These are phyloP conservation scores for Emydomyces testavorans DNA, from an alignment of 2,329 filamentous ascomycete species.

Conservation along the genomic window DNA sequence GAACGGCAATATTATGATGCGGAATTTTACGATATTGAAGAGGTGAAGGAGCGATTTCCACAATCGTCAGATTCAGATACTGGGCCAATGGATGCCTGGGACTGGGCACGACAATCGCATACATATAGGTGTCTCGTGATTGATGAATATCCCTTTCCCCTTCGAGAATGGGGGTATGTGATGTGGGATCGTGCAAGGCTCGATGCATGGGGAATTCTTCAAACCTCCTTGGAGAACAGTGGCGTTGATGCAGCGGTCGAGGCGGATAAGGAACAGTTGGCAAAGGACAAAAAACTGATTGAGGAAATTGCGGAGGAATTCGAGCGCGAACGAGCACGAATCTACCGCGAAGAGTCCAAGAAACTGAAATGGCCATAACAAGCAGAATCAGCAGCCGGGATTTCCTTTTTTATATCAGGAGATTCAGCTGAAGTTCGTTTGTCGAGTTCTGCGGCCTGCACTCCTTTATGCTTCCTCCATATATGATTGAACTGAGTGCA, in stretches of 20 bases:
- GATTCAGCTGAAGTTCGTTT: too few species aligned
- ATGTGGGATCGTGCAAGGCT: slow-evolving; percentile 12
- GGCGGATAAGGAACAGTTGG: not conserved
- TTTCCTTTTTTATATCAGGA: too few species aligned
- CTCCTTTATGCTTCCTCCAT: too few species aligned
- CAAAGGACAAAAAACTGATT: not conserved
- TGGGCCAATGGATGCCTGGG: not conserved
- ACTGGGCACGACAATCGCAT: not conserved
- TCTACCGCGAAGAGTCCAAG: not conserved
- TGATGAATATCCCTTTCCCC: slow-evolving; percentile 1
- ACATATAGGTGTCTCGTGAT: not conserved
- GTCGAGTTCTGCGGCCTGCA: too few species aligned
- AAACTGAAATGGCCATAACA: not conserved
- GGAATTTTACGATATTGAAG: not conserved
- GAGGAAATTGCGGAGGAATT: not conserved
- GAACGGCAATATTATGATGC: not conserved
- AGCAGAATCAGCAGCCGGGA: not conserved
- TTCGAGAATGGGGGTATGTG: slow-evolving; percentile 12
- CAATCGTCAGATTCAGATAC: not conserved
- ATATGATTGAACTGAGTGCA: too few species aligned
- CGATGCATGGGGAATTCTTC: slow-evolving; percentile 9
- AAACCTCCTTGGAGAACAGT: not conserved
- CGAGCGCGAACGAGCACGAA: not conserved
- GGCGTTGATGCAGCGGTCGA: not conserved
- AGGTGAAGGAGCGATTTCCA: not conserved